Conservation (phyloP, 768 basidiomycete genomes). For the Phaffia australis region DNA sequence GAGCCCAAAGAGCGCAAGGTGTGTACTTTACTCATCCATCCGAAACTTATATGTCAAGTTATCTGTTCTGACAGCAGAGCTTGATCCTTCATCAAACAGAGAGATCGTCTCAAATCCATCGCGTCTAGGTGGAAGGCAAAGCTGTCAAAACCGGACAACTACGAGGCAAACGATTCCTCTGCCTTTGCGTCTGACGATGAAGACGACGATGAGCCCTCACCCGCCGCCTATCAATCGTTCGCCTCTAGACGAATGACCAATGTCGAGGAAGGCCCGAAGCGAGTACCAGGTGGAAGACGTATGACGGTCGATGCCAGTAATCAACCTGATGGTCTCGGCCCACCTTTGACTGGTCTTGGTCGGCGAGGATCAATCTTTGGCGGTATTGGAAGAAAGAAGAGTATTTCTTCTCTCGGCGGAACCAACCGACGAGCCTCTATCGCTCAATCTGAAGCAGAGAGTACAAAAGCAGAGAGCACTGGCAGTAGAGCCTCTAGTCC, state of each 20-base stretch:
- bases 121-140: slow-evolving; percentile 43
- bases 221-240: slow-evolving; percentile 3
- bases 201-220: slow-evolving; percentile 12
- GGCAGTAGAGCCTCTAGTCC: not conserved
- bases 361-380: slow-evolving; percentile 19
- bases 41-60: not conserved
- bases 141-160: slow-evolving; percentile 14
- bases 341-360: slow-evolving; percentile 12
- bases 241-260: slow-evolving; percentile 16
- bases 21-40: not conserved
- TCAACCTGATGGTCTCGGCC: not conserved
- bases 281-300: slow-evolving; percentile 12
- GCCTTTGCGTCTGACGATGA: slow-evolving; percentile 24
- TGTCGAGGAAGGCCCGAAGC: slow-evolving; percentile 1
- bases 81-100: slow-evolving; percentile 31
- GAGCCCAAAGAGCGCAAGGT: slow-evolving; percentile 57
- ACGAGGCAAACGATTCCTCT: slow-evolving; percentile 15
- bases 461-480: not conserved
- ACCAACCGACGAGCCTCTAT: slow-evolving; percentile 6
- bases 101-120: slow-evolving; percentile 63
- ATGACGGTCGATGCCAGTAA: slow-evolving; percentile 16
- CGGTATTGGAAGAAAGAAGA: slow-evolving; percentile 16
- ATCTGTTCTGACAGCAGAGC: not conserved
- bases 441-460: slow-evolving; percentile 19
- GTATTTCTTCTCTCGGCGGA: slow-evolving; percentile 5